phyloP scores from a whole-genome alignment of 257 asterid species.

The Perilla frutescens region DNA sequence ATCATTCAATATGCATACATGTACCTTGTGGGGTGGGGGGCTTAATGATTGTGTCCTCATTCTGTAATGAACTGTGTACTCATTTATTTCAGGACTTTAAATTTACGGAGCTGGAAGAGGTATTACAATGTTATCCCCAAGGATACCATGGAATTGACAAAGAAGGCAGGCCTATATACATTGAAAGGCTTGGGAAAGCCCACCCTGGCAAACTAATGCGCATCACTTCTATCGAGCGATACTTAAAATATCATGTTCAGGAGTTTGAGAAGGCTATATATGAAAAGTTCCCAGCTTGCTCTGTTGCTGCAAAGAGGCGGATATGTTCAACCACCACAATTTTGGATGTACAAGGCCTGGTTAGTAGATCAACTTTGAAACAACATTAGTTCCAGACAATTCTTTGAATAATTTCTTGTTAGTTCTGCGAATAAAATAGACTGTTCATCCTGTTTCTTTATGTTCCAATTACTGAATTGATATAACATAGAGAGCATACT shows the following conservation, averaged over 20 bases:
- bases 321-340: slow-evolving; percentile 85
- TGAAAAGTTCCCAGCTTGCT: slow-evolving; percentile 96
- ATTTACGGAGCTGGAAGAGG: slow-evolving; percentile 90
- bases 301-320: slow-evolving; percentile 83
- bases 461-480: background rate
- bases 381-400: background rate
- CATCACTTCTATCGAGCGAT: slow-evolving; percentile 76
- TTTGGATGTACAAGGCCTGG: slow-evolving; percentile 97
- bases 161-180: slow-evolving; percentile 96
- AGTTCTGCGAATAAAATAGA: background rate
- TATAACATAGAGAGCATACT: background rate
- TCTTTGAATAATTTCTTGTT: too few relatives aligned
- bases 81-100: slow-evolving; percentile 68
- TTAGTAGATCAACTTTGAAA: slow-evolving; percentile 43
- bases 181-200: slow-evolving; percentile 94
- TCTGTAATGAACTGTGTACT: background rate
- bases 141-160: slow-evolving; percentile 98
- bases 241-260: slow-evolving; percentile 87
- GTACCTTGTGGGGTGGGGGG: too few relatives aligned
- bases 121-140: slow-evolving; percentile 89
- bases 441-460: background rate
- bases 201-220: slow-evolving; percentile 84
- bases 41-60: background rate
- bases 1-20: too few relatives aligned
- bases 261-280: slow-evolving; percentile 86